phyloP scores from a whole-genome alignment of 768 basidiomycete genomes.

The Auricularia auricula-judae region DNA sequence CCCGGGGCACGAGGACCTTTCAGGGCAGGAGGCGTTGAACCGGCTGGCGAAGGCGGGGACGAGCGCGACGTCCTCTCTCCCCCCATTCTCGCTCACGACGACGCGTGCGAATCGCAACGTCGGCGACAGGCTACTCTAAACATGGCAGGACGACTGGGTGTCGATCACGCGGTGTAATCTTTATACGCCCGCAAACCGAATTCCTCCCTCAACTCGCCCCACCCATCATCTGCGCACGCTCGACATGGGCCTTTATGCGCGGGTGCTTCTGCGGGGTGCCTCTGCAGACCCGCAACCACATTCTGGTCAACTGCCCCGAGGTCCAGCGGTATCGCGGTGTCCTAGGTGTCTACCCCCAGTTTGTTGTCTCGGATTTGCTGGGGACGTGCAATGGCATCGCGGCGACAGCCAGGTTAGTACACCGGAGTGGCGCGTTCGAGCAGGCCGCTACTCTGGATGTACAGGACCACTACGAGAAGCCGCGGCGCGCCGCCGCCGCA shows the following conservation, averaged over 20 bases:
- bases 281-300: slow-evolving; percentile 16
- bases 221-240: background rate
- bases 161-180: background rate
- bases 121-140: background rate
- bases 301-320: slow-evolving; percentile 13
- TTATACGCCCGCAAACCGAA: background rate
- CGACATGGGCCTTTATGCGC: slow-evolving; percentile 1
- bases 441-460: background rate
- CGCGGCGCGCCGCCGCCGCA: no score
- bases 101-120: background rate
- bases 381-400: slow-evolving; percentile 14
- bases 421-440: background rate
- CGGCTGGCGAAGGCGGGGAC: background rate
- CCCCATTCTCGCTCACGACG: background rate
- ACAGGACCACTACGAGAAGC: background rate
- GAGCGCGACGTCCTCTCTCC: background rate
- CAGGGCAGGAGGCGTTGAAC: background rate
- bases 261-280: slow-evolving; percentile 17
- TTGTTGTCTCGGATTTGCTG: slow-evolving; percentile 13
- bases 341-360: slow-evolving; percentile 7
- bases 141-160: background rate
- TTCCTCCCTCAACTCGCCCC: background rate
- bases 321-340: slow-evolving; percentile 12
- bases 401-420: slow-evolving; percentile 14
- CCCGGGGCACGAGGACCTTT: background rate